Conservation (phyloP, 2,329 filamentous ascomycete genomes). For the Fusarium circinatum region DNA sequence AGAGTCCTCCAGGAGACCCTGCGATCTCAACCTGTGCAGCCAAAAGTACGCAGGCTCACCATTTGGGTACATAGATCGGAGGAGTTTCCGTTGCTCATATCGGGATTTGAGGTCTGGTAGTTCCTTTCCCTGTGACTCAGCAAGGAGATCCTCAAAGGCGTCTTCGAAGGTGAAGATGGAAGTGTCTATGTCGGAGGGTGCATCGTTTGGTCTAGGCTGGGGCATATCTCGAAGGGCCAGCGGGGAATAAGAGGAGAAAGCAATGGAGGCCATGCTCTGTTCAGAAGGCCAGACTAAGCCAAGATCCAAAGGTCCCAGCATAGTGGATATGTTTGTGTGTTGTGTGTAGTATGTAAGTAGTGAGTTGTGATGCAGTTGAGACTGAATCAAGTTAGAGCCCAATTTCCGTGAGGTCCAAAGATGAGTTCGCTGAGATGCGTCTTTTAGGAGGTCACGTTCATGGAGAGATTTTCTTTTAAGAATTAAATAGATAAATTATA, state of each 20-base stretch:
- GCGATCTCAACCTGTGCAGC: conserved; percentile 51
- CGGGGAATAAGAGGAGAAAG: conserved; percentile 46
- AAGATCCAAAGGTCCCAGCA: conserved; percentile 33
- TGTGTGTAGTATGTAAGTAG: not conserved
- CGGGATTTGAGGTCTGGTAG: conserved; percentile 54
- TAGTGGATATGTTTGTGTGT: conserved; percentile 25
- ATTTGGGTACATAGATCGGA: conserved; percentile 52
- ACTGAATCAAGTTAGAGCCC: conserved; percentile 32
- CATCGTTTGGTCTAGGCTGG: conserved; percentile 59
- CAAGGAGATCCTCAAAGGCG: conserved; percentile 67
- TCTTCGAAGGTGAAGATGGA: conserved; percentile 63
- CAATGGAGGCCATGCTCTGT: conserved; percentile 38
- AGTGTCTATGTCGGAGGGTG: conserved; percentile 50
- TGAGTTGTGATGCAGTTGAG: conserved; percentile 21
- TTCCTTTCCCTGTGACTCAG: conserved; percentile 54
- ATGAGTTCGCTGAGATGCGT: conserved; percentile 48
- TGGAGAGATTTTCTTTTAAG: not conserved
- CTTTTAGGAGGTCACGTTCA: conserved; percentile 21
- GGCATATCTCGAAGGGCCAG: conserved; percentile 54
- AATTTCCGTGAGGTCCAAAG: conserved; percentile 12
- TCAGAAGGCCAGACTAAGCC: conserved; percentile 29
- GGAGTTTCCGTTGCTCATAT: conserved; percentile 50
- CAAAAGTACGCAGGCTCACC: conserved; percentile 57
- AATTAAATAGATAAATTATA: conserved; percentile 1
- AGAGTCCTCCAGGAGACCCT: conserved; percentile 51